Base-by-base conservation (phyloP, 306 rosid genomes). In the Vachellia pachyceras region DNA sequence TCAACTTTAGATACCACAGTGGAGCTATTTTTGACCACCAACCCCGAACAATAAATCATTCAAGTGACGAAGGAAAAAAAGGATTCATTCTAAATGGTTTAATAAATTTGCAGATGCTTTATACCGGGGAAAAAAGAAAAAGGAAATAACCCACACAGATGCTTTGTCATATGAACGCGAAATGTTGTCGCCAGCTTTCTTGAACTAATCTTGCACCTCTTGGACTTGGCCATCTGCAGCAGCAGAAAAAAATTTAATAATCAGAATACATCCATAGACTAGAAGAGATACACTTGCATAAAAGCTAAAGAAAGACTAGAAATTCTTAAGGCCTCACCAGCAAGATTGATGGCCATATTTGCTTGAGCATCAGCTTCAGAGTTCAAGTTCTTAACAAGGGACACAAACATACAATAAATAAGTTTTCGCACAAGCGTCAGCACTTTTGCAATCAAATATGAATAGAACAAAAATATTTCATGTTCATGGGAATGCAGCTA, bases 341-440 rank as follows among this genome's bases (percentile, higher is more conserved):
- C 87, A 73, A 95, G 97, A 73, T 78, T 13, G 77, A 86, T 5
- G 12, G 93, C 99, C 85, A 89, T 87, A 88, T 95, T 95, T 71
- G 99, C 97, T 88, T 93, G 90, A 79, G 89, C 93, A 79, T 95
- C 99, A 25, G 98, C 99, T 44, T 91, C 99, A 4, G 98, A 79
- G 85, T 93, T 95, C 49, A 67, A 74, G 36, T 84, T 85, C 98
- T 95, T 84, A 71, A 39, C 63, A 85, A 73, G 78, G 79, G 46
- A 79, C 82, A 75, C 63, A 49, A 39, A 78, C 35, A 79, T n/a
- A 64, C 5, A 11, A 10, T 18, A n/a, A n/a, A 44, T 22, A 42
- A 44, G 33, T 22, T 23, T 69, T 46, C 42, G 25, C 25, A 42
- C n/a, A 65, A 82, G 82, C 36, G 82, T 35, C 76, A 55, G 69